Evolutionary conservation across 2,329 filamentous ascomycete species (phyloP).

Genomic region (Cryphonectria nitschkei): DNA sequence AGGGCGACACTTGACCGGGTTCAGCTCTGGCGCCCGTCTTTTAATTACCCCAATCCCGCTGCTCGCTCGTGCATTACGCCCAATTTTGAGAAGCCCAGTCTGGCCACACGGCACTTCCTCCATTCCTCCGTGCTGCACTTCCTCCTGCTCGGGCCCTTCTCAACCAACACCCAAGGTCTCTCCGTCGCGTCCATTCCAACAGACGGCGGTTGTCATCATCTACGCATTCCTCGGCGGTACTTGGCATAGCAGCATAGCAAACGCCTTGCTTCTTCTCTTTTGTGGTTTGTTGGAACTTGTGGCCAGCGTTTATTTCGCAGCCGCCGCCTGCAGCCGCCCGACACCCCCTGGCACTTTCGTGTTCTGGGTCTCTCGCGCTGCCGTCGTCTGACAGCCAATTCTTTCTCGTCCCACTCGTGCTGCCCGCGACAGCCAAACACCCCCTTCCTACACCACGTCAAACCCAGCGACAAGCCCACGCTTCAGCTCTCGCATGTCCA

Average conservation of each 20-base stretch:
- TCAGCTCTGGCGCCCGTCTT: constrained; percentile 8
- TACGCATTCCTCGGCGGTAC: constrained; percentile 13
- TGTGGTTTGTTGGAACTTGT: not conserved
- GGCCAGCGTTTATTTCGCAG: constrained; percentile 28
- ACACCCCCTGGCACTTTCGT: constrained; percentile 13
- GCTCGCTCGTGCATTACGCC: not conserved
- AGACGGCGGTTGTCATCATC: constrained; percentile 4
- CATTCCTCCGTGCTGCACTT: constrained; percentile 2
- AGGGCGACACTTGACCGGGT: not conserved
- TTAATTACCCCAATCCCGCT: constrained; percentile 4
- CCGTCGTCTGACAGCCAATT: constrained; percentile 26
- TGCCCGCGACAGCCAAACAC: constrained; percentile 21
- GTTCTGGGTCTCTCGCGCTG: constrained; percentile 18
- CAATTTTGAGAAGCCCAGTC: not conserved
- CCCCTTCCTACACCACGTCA: constrained; percentile 19
- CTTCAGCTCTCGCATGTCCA: constrained; percentile 20
- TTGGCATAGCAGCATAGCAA: not conserved
- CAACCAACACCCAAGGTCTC: not conserved
- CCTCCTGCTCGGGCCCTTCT: not conserved
- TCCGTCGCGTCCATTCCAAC: constrained; percentile 2
- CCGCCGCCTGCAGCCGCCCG: constrained; percentile 25
- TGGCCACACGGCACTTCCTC: not conserved
- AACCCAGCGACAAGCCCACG: constrained; percentile 22
- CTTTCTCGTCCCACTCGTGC: constrained; percentile 26
- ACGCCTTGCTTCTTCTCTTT: not conserved